phyloP scores from a whole-genome alignment of 2,329 filamentous ascomycete species.

The Gnomoniopsis sp. region DNA sequence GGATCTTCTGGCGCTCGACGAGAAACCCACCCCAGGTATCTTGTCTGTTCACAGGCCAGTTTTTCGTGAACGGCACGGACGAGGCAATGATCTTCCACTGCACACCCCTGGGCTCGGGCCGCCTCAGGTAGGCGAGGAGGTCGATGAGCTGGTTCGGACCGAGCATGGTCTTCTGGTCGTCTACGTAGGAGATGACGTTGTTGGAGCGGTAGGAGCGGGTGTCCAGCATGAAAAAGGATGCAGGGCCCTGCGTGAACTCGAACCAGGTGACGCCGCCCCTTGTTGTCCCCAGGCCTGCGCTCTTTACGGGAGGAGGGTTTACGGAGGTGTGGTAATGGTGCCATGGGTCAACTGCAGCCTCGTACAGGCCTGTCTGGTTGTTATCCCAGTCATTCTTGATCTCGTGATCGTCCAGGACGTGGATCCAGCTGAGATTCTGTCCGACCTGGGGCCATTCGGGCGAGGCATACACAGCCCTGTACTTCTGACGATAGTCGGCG shows the following conservation, averaged over 20 bases:
- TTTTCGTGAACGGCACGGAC: constrained; percentile 93
- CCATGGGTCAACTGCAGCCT: constrained; percentile 79
- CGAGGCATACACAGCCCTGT: constrained; percentile 92
- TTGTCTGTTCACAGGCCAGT: constrained; percentile 83
- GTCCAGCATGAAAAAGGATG: constrained; percentile 92
- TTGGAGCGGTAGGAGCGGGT: constrained; percentile 82
- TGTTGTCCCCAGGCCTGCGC: constrained; percentile 36
- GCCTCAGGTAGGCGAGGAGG: constrained; percentile 71
- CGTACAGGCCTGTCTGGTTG: constrained; percentile 77
- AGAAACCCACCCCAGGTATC: constrained; percentile 97
- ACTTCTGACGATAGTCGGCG: constrained; percentile 84
- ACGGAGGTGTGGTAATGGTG: constrained; percentile 78
- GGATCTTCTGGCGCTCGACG: constrained; percentile 69
- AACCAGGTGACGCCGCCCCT: constrained; percentile 74
- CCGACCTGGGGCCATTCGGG: constrained; percentile 81
- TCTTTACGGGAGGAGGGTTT: constrained; percentile 71
- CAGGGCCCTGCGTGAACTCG: constrained; percentile 83
- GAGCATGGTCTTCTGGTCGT: constrained; percentile 78
- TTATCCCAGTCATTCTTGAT: constrained; percentile 90
- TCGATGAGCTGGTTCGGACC: constrained; percentile 75
- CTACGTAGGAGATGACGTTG: constrained; percentile 56
- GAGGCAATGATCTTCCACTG: constrained; percentile 93
- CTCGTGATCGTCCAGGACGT: constrained; percentile 95
- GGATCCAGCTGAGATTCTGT: constrained; percentile 89
- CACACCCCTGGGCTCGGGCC: constrained; percentile 70